These are phyloP conservation scores for Purshia tridentata DNA, from an alignment of 306 rosid genomes.

Conservation along the genomic window DNA sequence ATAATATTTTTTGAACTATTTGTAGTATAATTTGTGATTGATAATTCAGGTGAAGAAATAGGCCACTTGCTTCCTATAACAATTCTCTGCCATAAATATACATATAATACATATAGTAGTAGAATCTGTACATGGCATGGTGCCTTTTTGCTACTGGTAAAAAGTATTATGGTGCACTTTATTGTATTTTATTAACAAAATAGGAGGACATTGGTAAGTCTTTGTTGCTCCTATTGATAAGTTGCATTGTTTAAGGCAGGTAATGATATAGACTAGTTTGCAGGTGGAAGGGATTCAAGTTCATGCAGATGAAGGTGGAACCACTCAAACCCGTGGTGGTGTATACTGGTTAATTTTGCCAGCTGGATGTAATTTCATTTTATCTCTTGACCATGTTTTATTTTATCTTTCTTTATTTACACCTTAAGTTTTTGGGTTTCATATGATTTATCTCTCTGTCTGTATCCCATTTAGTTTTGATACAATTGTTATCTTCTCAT, in stretches of 20 bases:
- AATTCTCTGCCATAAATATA: not conserved
- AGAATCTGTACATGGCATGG: not conserved
- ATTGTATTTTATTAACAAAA: not conserved
- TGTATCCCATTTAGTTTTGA: not conserved
- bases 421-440: conserved; percentile 5
- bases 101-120: too few relatives aligned
- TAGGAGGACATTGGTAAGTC: not conserved
- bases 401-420: not conserved
- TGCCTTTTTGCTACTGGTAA: not conserved
- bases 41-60: not conserved
- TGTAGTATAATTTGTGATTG: not conserved
- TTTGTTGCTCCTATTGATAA: not conserved
- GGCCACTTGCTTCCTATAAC: not conserved
- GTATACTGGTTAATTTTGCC: conserved; percentile 66
- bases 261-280: conserved; percentile 17
- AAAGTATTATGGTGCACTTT: not conserved
- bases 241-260: not conserved
- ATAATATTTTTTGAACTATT: not conserved
- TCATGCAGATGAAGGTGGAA: conserved; percentile 65
- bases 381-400: not conserved
- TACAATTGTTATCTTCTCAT: not conserved
- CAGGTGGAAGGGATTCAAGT: conserved; percentile 80
- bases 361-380: conserved; percentile 56
- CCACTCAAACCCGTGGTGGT: conserved; percentile 77
- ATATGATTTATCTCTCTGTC: not conserved